These are phyloP conservation scores for Microstegium vimineum DNA, from an alignment of 176 grass and related monocot genomes.

Conservation along the genomic window DNA sequence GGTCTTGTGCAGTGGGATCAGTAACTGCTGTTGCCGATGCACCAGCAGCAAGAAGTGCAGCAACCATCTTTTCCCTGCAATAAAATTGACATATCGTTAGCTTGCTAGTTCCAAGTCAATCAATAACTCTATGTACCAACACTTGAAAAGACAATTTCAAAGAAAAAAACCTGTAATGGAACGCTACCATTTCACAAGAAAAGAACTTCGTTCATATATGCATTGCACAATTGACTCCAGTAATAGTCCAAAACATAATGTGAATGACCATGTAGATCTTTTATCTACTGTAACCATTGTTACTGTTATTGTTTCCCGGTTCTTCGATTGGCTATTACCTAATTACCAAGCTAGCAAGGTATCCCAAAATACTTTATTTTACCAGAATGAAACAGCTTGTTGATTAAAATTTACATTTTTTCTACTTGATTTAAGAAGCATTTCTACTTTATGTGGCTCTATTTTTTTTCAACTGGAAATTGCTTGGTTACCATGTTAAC, in stretches of 20 bases:
- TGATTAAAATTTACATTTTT: background rate
- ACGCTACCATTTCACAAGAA: background rate
- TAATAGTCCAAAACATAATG: constrained; percentile 4
- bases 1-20: constrained; percentile 91
- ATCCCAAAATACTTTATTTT: background rate
- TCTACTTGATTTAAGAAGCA: constrained; percentile 3
- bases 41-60: constrained; percentile 80
- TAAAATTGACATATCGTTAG: constrained; percentile 10
- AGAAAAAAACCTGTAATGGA: background rate
- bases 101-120: constrained; percentile 12
- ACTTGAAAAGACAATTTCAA: background rate
- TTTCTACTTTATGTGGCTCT: background rate
- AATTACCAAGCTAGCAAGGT: background rate
- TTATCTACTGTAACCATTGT: constrained; percentile 1
- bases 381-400: background rate
- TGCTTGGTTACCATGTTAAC: constrained; percentile 9
- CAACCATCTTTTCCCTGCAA: constrained; percentile 91
- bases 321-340: background rate
- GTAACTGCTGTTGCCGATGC: constrained; percentile 73
- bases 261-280: constrained; percentile 2
- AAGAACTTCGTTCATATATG: background rate
- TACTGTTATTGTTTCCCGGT: background rate
- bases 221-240: background rate
- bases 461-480: background rate
- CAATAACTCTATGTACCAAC: background rate